Conservation (phyloP, 306 rosid genomes). For the Cucurbita ficifolia region DNA sequence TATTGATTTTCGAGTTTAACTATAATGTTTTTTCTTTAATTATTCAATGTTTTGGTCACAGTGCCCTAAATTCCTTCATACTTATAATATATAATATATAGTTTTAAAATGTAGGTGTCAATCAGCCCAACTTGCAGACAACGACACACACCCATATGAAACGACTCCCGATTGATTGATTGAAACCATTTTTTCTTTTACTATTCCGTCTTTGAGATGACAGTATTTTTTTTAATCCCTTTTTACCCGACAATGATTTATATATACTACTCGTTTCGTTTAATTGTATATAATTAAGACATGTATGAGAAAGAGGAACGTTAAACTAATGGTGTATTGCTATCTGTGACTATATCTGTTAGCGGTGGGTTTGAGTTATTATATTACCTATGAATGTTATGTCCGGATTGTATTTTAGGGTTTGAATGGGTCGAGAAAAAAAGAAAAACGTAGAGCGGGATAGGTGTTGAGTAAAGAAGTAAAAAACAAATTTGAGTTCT, state of each 20-base stretch:
- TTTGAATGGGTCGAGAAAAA: background rate
- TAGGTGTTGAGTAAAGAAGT: background rate
- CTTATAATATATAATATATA: background rate
- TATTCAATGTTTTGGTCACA: background rate
- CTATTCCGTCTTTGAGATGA: background rate
- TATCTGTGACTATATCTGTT: too few relatives aligned
- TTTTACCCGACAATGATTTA: too few relatives aligned
- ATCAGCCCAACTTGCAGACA: background rate
- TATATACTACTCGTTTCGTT: too few relatives aligned
- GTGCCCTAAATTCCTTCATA: background rate
- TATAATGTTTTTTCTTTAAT: conserved; percentile 20
- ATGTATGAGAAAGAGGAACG: too few relatives aligned
- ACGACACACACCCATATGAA: background rate
- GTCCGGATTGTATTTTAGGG: background rate
- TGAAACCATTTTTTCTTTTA: too few relatives aligned
- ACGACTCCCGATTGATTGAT: background rate
- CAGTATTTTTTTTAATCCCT: too few relatives aligned
- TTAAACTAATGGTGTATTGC: too few relatives aligned
- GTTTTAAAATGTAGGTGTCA: background rate
- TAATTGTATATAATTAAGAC: too few relatives aligned
- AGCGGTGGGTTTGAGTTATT: too few relatives aligned
- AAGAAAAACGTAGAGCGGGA: background rate
- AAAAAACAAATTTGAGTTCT: too few relatives aligned
- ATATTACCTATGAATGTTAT: too few relatives aligned
- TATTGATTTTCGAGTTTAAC: conserved; percentile 43